Percentiles rank a stretch among this genome's conserved stretches.
Evolutionary conservation across 257 asterid genomes (phyloP).

Genomic region (Thymus mandschuricus): DNA sequence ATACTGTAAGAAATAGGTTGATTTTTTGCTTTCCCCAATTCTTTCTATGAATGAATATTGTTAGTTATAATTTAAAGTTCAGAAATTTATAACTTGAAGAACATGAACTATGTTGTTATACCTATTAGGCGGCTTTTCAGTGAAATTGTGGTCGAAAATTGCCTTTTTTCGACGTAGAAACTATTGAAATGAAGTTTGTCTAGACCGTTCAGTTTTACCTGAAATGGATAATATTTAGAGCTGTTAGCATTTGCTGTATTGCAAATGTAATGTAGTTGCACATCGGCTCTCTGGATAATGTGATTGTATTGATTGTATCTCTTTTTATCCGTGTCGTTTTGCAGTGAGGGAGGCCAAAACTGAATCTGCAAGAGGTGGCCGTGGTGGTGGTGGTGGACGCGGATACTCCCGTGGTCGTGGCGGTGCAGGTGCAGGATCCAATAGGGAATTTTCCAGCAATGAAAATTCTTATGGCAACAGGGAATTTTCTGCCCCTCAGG

Average conservation of each 20-base stretch:
- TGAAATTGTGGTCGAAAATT: no score
- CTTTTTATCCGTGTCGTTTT: background rate
- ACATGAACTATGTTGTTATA: no score
- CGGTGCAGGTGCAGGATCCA: conserved; percentile 51
- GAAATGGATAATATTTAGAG: background rate
- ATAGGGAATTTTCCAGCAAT: conserved; percentile 50
- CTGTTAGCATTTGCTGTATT: background rate
- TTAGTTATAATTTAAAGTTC: no score
- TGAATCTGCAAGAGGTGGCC: conserved; percentile 60
- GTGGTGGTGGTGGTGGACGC: conserved; percentile 60
- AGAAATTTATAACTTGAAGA: background rate
- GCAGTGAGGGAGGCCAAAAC: conserved; percentile 65
- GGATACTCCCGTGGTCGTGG: conserved; percentile 60
- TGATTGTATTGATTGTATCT: background rate
- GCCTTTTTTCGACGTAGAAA: no score
- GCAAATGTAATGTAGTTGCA: background rate
- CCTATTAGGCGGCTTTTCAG: no score
- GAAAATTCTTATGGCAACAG: conserved; percentile 55
- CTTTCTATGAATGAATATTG: background rate
- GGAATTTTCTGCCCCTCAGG: conserved; percentile 53
- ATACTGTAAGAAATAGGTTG: background rate
- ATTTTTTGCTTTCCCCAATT: background rate
- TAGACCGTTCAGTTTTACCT: background rate
- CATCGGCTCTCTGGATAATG: background rate
- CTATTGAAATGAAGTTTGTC: background rate